Base-by-base conservation (phyloP, 495 filamentous ascomycete species). In the Clohesyomyces aquaticus region DNA sequence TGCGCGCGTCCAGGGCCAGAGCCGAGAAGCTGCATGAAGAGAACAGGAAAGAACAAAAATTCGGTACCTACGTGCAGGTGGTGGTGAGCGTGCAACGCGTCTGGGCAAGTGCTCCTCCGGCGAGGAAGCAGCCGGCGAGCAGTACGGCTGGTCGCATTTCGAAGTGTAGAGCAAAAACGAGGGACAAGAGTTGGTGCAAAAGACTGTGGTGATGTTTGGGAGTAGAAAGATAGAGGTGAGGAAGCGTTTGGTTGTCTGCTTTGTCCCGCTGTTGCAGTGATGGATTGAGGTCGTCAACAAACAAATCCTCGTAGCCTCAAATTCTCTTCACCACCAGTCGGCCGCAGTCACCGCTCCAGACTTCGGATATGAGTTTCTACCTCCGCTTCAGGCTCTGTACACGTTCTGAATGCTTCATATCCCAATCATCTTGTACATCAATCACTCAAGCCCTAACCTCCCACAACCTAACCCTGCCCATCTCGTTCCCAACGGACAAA, bases 401-500 rank as follows among this genome's bases (percentile, higher is more conserved):
- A n/a, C n/a, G n/a, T n/a, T n/a, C n/a, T n/a, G n/a, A n/a, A n/a
- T n/a, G n/a, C n/a, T n/a, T n/a, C n/a, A n/a, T n/a, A n/a, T n/a
- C n/a, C n/a, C n/a, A n/a, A 14, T 38, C 32, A 38, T 38, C 14
- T 6, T 38, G 14, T 14, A 38, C 32, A 38, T 14, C 32, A 6
- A 38, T 6, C 32, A 6, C 22, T 57, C 42, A 67, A 10, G 50
- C 68, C 43, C 64, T 64, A n/a, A 98, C 88, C 78, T 96, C 91
- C 89, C 91, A 97, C 62, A 96, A 72, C 63, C 90, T 81, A 23
- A 96, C 85, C 75, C 87, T 89, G 21, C 94, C 94, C 58, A 82
- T 79, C 72, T 98, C 93, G 73, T 93, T 96, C 25, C 82, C 93
- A 22, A 96, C 87, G 4, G 89, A 90, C 56, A 97, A 70, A 67